Evolutionary conservation across 73 alveolate species (phyloP).

Genomic region (Paramecium biaurelia): DNA sequence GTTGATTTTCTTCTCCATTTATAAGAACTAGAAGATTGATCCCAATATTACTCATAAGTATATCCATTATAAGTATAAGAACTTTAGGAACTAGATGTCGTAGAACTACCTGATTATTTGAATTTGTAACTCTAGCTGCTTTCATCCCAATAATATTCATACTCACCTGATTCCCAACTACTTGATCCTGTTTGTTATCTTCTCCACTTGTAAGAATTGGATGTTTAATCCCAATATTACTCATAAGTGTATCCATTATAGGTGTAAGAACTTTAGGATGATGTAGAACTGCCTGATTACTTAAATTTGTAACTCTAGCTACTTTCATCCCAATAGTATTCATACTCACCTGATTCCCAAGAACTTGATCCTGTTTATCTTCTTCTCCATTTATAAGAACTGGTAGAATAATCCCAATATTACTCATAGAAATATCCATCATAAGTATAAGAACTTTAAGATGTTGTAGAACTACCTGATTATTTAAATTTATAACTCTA

Average conservation of each 20-base stretch:
- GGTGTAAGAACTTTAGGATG: not conserved
- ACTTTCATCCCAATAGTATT: not conserved
- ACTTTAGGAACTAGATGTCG: not conserved
- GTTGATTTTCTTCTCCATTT: not conserved
- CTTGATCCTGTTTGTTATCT: not conserved
- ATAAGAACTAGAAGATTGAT: not conserved
- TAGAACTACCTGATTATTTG: not conserved
- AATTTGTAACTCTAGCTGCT: not conserved
- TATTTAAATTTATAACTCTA: not conserved
- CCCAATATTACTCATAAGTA: not conserved
- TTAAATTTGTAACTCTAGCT: not conserved
- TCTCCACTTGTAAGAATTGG: not conserved
- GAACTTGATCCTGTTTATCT: not conserved
- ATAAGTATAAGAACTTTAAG: not conserved
- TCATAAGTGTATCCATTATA: not conserved
- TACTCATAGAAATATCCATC: not conserved
- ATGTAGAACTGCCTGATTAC: not conserved
- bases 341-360: not conserved
- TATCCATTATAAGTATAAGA: not conserved
- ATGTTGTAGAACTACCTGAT: not conserved
- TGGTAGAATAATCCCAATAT: not conserved
- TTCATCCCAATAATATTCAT: slow-evolving; percentile 6
- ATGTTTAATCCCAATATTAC: not conserved
- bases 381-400: not conserved
- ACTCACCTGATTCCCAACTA: not conserved